A percentile compares a stretch with the other conserved stretches of the same genome.
These are phyloP conservation scores for Aspergillus glaucus DNA, from an alignment of 2,329 filamentous ascomycete genomes.

Conservation along the genomic window DNA sequence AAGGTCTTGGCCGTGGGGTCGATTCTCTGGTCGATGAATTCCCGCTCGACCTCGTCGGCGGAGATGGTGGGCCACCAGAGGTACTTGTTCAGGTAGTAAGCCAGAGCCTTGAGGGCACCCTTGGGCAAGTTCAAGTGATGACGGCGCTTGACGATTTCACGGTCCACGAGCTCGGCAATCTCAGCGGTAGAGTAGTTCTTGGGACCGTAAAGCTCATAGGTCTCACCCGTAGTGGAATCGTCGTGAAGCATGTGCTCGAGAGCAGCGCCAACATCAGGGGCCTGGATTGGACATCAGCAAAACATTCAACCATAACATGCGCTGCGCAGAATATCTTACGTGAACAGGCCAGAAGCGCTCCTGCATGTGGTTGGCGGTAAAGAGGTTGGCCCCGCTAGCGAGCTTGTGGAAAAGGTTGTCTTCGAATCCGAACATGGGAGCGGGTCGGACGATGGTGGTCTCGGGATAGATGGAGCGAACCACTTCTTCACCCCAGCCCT, in stretches of 20 bases:
- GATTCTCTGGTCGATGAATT: constrained; percentile 89
- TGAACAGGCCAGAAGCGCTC: constrained; percentile 89
- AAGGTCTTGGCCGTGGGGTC: constrained; percentile 92
- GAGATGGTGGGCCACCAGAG: constrained; percentile 87
- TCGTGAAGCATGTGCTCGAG: constrained; percentile 87
- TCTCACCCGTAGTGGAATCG: constrained; percentile 82
- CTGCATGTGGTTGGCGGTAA: constrained; percentile 90
- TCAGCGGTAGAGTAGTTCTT: constrained; percentile 86
- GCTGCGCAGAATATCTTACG: constrained; percentile 44
- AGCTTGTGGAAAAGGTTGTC: constrained; percentile 85
- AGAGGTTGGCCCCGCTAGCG: constrained; percentile 69
- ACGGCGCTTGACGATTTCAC: constrained; percentile 83
- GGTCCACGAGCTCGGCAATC: constrained; percentile 80
- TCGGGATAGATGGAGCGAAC: constrained; percentile 89
- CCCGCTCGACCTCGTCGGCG: constrained; percentile 79
- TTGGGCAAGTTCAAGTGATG: constrained; percentile 90
- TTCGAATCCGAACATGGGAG: constrained; percentile 91
- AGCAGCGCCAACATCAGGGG: constrained; percentile 81
- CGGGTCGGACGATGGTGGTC: constrained; percentile 90
- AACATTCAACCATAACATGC: not conserved
- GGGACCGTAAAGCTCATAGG: constrained; percentile 89
- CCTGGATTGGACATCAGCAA: constrained; percentile 43
- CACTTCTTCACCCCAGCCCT: constrained; percentile 74
- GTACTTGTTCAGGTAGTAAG: constrained; percentile 67
- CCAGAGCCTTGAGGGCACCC: constrained; percentile 66